phyloP scores from a whole-genome alignment of 78 protist genomes.

The Bodo saltans region DNA sequence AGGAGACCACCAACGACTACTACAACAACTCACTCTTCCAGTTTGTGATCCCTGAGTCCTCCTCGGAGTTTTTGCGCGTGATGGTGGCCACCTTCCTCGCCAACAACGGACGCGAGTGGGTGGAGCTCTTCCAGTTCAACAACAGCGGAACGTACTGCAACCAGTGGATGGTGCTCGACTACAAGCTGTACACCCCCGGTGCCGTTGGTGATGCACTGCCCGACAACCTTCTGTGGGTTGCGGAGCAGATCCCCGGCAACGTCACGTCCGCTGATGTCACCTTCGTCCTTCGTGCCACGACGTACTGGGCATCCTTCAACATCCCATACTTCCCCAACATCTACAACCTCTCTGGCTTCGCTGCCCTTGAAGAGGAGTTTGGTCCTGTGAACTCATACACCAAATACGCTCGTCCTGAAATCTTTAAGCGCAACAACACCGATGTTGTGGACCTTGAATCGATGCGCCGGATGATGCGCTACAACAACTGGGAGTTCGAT shows the following conservation, averaged over 20 bases:
- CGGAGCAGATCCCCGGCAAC: constrained; percentile 82
- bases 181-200: constrained; percentile 16
- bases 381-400: constrained; percentile 36
- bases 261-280: constrained; percentile 38
- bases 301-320: constrained; percentile 75
- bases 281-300: constrained; percentile 30
- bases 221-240: constrained; percentile 46
- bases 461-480: constrained; percentile 57
- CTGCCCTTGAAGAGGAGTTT: background rate
- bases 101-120: constrained; percentile 28
- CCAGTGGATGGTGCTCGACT: constrained; percentile 64
- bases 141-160: constrained; percentile 78
- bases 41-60: constrained; percentile 39
- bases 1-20: constrained; percentile 68
- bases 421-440: constrained; percentile 27
- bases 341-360: constrained; percentile 59
- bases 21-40: constrained; percentile 38
- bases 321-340: constrained; percentile 70
- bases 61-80: constrained; percentile 44
- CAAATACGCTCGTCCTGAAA: constrained; percentile 47
- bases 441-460: constrained; percentile 30
- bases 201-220: constrained; percentile 49
- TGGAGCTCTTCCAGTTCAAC: background rate
- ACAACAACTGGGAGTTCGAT: constrained; percentile 67
- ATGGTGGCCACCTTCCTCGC: constrained; percentile 32